Conservation (phyloP, 495 filamentous ascomycete genomes). For the Aspergillus nanangensis region DNA sequence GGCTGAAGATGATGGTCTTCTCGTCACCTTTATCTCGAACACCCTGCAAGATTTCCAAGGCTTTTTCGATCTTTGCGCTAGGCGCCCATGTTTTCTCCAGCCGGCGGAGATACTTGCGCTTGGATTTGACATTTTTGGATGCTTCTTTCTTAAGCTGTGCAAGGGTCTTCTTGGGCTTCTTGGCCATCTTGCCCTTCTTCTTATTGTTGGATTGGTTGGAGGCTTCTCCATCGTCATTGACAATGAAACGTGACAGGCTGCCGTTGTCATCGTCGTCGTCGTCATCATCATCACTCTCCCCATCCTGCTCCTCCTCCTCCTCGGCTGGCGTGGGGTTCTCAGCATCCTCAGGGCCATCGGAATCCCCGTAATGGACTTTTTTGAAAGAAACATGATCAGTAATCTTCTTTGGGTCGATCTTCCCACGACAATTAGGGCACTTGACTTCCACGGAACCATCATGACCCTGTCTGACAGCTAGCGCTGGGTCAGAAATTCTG, state of each 20-base stretch:
- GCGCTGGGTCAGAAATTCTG: slow-evolving; percentile 59
- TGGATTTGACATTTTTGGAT: slow-evolving; percentile 54
- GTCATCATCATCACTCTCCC: slow-evolving; percentile 38
- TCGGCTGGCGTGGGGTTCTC: slow-evolving; percentile 25
- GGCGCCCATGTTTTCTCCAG: slow-evolving; percentile 63
- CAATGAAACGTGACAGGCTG: slow-evolving; percentile 56
- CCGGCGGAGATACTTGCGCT: slow-evolving; percentile 60
- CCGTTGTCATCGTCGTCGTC: slow-evolving; percentile 39
- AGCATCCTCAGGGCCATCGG: slow-evolving; percentile 21
- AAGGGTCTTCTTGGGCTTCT: slow-evolving; percentile 44
- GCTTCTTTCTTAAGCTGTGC: slow-evolving; percentile 65
- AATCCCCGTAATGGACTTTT: slow-evolving; percentile 59
- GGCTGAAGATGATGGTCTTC: slow-evolving; percentile 91
- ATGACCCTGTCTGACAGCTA: slow-evolving; percentile 51
- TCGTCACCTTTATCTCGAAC: slow-evolving; percentile 46
- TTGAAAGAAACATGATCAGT: slow-evolving; percentile 73
- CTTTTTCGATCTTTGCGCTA: slow-evolving; percentile 76
- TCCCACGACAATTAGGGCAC: slow-evolving; percentile 74
- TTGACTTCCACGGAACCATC: slow-evolving; percentile 51
- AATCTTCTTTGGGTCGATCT: slow-evolving; percentile 59
- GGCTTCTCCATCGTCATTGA: slow-evolving; percentile 30
- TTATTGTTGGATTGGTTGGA: slow-evolving; percentile 30
- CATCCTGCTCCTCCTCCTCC: slow-evolving; percentile 34
- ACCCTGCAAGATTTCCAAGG: slow-evolving; percentile 60
- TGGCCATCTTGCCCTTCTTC: slow-evolving; percentile 34